Percentiles rank a stretch among this genome's conserved stretches.
These are phyloP conservation scores for Mitragyna speciosa DNA, from an alignment of 257 asterid genomes.

Conservation along the genomic window DNA sequence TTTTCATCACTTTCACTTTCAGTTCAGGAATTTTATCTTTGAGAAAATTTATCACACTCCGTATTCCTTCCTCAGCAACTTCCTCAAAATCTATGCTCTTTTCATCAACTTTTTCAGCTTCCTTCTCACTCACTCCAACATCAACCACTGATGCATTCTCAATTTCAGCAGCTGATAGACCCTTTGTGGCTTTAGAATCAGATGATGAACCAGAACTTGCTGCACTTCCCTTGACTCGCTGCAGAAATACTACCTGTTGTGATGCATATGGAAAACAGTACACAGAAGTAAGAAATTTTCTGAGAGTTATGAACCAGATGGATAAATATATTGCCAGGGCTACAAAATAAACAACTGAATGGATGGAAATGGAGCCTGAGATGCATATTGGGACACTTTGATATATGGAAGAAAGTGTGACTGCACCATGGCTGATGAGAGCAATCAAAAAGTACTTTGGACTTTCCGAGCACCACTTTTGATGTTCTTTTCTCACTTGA, in stretches of 20 bases:
- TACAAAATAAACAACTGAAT: not conserved
- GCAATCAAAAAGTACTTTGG: no score
- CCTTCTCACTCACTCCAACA: constrained; percentile 56
- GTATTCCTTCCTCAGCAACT: constrained; percentile 88
- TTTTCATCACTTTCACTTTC: constrained; percentile 71
- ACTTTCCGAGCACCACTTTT: not conserved
- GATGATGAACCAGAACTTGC: constrained; percentile 47
- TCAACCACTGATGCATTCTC: constrained; percentile 63
- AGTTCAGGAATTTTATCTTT: constrained; percentile 89
- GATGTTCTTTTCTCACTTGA: no score
- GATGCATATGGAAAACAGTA: not conserved
- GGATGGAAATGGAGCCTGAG: no score
- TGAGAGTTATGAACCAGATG: not conserved
- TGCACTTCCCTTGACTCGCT: constrained; percentile 51
- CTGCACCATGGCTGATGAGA: no score
- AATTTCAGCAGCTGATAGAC: constrained; percentile 51
- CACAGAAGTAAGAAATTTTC: constrained; percentile 19
- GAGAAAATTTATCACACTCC: constrained; percentile 75
- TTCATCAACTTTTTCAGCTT: constrained; percentile 58
- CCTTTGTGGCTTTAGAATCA: constrained; percentile 53
- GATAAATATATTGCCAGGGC: not conserved
- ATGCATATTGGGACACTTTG: no score
- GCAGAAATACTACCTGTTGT: constrained; percentile 77
- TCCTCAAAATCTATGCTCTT: constrained; percentile 73
- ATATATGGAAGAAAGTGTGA: no score